A percentile compares a stretch with the other conserved stretches of the same genome.
Conservation (phyloP, 208 protist species). For the Vickermania ingenoplastis region DNA sequence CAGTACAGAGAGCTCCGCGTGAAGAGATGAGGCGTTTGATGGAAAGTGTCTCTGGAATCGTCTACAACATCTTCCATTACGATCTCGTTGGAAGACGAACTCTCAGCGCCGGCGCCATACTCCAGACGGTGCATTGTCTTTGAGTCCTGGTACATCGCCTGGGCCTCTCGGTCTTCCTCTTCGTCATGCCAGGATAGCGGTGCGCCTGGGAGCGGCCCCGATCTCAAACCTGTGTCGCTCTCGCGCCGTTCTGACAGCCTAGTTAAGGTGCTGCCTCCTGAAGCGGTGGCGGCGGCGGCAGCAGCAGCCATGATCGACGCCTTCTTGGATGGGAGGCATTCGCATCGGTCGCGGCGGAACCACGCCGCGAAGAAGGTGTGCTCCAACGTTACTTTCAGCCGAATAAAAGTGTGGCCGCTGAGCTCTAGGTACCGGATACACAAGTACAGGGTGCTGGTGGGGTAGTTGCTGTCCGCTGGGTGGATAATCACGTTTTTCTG, state of each 20-base stretch:
- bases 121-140: neutral
- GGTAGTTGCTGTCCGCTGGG: conserved; percentile 58
- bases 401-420: conserved; percentile 62
- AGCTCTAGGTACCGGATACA: conserved; percentile 67
- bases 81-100: neutral
- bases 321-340: neutral
- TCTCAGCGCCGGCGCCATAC: neutral
- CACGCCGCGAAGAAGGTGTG: conserved; percentile 31
- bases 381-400: conserved; percentile 37
- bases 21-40: conserved; percentile 2
- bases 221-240: neutral
- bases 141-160: neutral
- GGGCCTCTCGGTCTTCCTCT: neutral
- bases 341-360: conserved; percentile 18
- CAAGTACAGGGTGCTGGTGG: conserved; percentile 39
- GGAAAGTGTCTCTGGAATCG: neutral
- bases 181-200: neutral
- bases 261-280: neutral
- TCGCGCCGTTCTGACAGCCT: neutral
- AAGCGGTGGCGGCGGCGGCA: neutral
- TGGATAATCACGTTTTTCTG: conserved; percentile 65
- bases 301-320: neutral
- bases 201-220: neutral
- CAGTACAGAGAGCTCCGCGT: conserved; percentile 53
- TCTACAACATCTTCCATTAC: neutral